Conservation (phyloP, 108 stramenopile genomes). For the Pseudonitzschia delicatissima region DNA sequence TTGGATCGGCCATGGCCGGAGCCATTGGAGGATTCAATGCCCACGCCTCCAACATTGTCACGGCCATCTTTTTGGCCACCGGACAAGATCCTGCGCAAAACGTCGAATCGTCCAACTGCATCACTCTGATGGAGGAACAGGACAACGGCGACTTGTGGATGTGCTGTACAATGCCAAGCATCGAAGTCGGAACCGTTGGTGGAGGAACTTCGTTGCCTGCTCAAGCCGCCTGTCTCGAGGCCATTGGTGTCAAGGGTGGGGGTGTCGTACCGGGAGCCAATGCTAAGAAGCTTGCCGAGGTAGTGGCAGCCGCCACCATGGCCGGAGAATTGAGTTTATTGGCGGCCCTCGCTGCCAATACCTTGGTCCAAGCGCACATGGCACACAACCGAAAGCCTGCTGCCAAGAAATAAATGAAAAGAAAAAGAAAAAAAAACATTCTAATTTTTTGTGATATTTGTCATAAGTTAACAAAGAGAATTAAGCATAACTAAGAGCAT, state of each 20-base stretch:
- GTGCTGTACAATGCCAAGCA: constrained; percentile 96
- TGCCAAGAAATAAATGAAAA: constrained; percentile 15
- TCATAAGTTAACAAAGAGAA: too few relatives aligned
- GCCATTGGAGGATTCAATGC: constrained; percentile 98
- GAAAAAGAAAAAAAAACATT: constrained; percentile 20
- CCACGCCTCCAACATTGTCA: constrained; percentile 97
- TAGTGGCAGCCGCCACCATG: constrained; percentile 93
- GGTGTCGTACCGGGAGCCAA: constrained; percentile 86
- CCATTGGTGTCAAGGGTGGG: constrained; percentile 88
- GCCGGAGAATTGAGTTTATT: constrained; percentile 95
- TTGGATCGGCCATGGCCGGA: constrained; percentile 97
- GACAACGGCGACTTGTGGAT: constrained; percentile 86
- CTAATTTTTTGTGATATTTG: too few relatives aligned
- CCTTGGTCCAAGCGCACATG: constrained; percentile 88
- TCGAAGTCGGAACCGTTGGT: constrained; percentile 98
- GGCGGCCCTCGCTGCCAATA: constrained; percentile 93
- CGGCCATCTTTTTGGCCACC: constrained; percentile 97
- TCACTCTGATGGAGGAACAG: constrained; percentile 92
- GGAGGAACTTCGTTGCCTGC: constrained; percentile 95
- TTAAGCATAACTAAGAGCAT: too few relatives aligned
- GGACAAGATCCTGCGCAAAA: constrained; percentile 99
- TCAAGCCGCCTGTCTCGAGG: constrained; percentile 91
- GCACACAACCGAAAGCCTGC: constrained; percentile 82
- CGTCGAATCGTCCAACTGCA: constrained; percentile 94
- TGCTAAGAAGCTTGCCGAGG: constrained; percentile 86